These are phyloP conservation scores for Nitzschia putrida DNA, from an alignment of 108 stramenopile species.

Conservation along the genomic window DNA sequence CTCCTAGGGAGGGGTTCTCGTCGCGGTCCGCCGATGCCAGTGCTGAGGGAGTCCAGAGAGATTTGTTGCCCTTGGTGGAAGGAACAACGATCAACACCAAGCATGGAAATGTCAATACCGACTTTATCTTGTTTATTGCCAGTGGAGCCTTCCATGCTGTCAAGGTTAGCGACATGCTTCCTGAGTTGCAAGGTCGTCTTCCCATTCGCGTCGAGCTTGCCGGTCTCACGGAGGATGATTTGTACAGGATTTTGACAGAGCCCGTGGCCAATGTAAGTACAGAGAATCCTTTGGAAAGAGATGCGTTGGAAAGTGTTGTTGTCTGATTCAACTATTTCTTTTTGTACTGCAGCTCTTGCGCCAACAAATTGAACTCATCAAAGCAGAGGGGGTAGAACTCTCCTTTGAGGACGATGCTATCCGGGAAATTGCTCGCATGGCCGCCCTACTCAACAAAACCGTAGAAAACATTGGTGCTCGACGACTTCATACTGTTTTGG, in stretches of 20 bases:
- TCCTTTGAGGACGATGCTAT: slow-evolving; percentile 95
- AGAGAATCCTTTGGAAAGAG: background rate
- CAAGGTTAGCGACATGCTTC: slow-evolving; percentile 96
- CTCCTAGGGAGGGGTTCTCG: slow-evolving; percentile 71
- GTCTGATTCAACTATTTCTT: background rate
- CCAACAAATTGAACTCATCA: slow-evolving; percentile 94
- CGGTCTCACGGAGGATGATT: slow-evolving; percentile 95
- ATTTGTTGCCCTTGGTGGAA: slow-evolving; percentile 96
- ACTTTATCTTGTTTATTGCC: slow-evolving; percentile 97
- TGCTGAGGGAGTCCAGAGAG: slow-evolving; percentile 98
- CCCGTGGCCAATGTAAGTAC: slow-evolving; percentile 92
- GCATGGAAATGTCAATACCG: slow-evolving; percentile 98
- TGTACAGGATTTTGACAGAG: slow-evolving; percentile 98
- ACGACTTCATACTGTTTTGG: slow-evolving; percentile 96
- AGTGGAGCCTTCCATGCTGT: slow-evolving; percentile 92
- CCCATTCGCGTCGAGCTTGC: slow-evolving; percentile 99
- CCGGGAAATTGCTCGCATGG: slow-evolving; percentile 94
- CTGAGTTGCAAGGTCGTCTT: slow-evolving; percentile 97
- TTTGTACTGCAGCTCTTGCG: slow-evolving; percentile 54
- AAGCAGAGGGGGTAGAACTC: slow-evolving; percentile 90
- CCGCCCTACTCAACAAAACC: slow-evolving; percentile 91
- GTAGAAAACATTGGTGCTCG: slow-evolving; percentile 99
- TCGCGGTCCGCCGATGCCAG: slow-evolving; percentile 93
- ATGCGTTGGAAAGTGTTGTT: background rate
- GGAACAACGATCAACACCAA: slow-evolving; percentile 96